Percentiles rank a stretch among this genome's conserved stretches.
phyloP scores from a whole-genome alignment of 257 asterid genomes.

The Solanum appendiculatum region DNA sequence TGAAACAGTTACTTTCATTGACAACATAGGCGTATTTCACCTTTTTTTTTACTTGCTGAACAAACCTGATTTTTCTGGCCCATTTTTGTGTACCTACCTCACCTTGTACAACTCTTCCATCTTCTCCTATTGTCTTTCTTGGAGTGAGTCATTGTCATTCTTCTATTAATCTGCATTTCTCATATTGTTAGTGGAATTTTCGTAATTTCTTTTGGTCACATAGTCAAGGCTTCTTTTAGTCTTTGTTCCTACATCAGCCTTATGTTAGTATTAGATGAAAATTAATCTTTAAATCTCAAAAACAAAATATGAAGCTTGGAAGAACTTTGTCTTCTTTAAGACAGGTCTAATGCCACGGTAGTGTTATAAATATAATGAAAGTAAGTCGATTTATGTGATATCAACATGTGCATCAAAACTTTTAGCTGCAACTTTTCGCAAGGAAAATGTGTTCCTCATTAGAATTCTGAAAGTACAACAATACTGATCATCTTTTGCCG shows the following conservation, averaged over 20 bases:
- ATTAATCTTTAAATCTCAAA: background rate
- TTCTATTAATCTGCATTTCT: background rate
- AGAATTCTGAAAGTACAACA: too few relatives aligned
- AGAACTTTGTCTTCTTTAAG: background rate
- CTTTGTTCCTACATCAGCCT: background rate
- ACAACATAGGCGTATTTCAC: background rate
- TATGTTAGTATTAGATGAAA: background rate
- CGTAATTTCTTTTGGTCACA: background rate
- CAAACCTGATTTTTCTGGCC: background rate
- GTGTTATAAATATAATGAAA: too few relatives aligned
- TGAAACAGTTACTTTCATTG: background rate
- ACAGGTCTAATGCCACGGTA: too few relatives aligned
- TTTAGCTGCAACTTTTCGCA: too few relatives aligned
- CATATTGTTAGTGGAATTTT: background rate
- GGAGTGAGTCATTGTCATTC: background rate
- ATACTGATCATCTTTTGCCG: too few relatives aligned
- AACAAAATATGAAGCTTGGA: background rate
- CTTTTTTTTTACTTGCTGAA: too few relatives aligned
- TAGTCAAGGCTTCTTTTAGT: background rate
- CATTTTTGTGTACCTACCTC: background rate
- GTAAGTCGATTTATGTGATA: too few relatives aligned
- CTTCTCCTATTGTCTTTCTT: background rate
- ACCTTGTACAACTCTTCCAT: background rate
- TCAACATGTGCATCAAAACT: too few relatives aligned
- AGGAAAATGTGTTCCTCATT: too few relatives aligned